Evolutionary conservation across 805 yeast genomes (phyloP).

Genomic region (Myxozyma neotropica): DNA sequence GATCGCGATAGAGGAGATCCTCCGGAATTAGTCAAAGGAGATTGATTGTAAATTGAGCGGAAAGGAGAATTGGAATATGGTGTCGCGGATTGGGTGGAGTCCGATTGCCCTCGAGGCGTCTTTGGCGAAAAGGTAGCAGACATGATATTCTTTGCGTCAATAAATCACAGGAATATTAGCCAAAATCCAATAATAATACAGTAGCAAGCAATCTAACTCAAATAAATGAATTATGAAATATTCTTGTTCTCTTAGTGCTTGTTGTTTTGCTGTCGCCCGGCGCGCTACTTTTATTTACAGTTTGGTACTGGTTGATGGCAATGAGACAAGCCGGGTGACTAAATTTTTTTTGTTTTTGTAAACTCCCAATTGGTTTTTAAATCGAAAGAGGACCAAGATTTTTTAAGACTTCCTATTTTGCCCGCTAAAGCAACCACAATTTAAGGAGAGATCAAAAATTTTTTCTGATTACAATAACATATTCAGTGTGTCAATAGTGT

Average conservation of each 20-base stretch:
- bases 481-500: too few relatives aligned
- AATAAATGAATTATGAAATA: too few relatives aligned
- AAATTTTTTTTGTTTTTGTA: neutral
- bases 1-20: neutral
- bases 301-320: too few relatives aligned
- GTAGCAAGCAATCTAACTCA: too few relatives aligned
- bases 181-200: too few relatives aligned
- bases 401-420: too few relatives aligned
- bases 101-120: neutral
- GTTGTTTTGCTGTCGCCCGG: too few relatives aligned
- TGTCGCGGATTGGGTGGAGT: neutral
- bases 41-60: slow-evolving; percentile 28
- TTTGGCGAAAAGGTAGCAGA: neutral
- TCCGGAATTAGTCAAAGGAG: slow-evolving; percentile 11
- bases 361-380: neutral
- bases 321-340: neutral
- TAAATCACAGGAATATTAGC: neutral
- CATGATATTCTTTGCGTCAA: neutral
- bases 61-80: slow-evolving; percentile 25
- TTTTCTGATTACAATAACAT: too few relatives aligned
- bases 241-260: too few relatives aligned
- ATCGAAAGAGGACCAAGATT: neutral
- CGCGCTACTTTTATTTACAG: too few relatives aligned
- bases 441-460: too few relatives aligned
- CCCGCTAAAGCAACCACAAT: too few relatives aligned